Base-by-base conservation (phyloP, 441 rosid genomes). In the Populus hybrid region DNA sequence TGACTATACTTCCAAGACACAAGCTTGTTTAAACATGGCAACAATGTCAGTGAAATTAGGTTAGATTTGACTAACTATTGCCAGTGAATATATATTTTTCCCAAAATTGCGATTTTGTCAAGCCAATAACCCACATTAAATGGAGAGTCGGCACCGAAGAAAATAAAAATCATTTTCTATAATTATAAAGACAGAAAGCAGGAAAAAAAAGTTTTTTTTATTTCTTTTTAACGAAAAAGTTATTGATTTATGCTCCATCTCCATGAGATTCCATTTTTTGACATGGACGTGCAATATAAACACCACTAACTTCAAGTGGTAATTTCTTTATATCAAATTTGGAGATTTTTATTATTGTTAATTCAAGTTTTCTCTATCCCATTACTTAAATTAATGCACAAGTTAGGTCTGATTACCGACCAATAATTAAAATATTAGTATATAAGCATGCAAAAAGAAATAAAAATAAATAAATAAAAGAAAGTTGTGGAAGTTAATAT, bases 391-490 rank as follows among this genome's bases (percentile, higher is more conserved):
- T 74, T 77, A 80, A 77, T 66, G 65, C 42, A 59, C 81, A 77
- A 76, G 80, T 85, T 81, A 79, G 87, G 90, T 83, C 74, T 77
- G 80, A 83, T 77, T 69, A 81, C 89, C 88, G 81, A 87, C 90
- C 82, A 72, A 76, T 75, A 73, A 77, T 36, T 79, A 81, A 75
- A 84, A 69, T 63, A 32, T 70, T 71, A 75, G 21, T 61, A 74
- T 70, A 50, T n/a, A 73, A 18, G 59, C 65, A 64, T 35, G 80
- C 74, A 23, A 38, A 74, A 21, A 65, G 18, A 10, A 77, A 70
- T 40, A n/a, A 21, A 64, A 28, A 61, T 34, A 10, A 65, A 30
- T 30, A 30, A 30, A 30, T 26, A 30, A 30, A 30, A 30, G 32
- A 30, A 30, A 30, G 32, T 30, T 67, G 69, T 46, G 71, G 85